Evolutionary conservation across 352 stramenopile genomes (phyloP).

Genomic region (Phytophthora uliginosa): DNA sequence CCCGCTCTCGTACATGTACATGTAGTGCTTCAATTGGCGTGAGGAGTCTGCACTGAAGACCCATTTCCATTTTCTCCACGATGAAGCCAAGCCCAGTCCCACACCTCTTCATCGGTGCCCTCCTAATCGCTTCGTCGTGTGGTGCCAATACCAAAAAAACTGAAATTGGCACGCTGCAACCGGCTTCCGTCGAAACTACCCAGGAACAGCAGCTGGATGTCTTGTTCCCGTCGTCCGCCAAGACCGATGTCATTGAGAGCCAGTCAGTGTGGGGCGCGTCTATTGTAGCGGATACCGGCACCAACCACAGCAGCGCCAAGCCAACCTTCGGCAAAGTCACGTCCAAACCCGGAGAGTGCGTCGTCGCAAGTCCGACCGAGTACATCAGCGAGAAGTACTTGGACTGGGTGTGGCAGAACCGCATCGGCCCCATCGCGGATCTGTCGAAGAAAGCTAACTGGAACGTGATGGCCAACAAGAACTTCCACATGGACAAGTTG

Average conservation of each 20-base stretch:
- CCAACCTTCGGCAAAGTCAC: constrained; percentile 31
- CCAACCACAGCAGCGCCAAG: constrained; percentile 12
- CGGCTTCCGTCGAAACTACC: not conserved
- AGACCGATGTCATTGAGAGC: constrained; percentile 2
- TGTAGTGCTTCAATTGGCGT: too few species aligned
- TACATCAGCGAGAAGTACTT: constrained; percentile 26
- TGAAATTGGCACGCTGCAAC: not conserved
- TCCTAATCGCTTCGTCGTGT: not conserved
- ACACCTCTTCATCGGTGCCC: not conserved
- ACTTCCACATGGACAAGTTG: constrained; percentile 29
- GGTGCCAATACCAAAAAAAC: not conserved
- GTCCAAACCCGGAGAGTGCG: constrained; percentile 19
- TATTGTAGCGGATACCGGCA: constrained; percentile 17
- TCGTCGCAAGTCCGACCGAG: constrained; percentile 9
- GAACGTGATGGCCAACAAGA: constrained; percentile 37
- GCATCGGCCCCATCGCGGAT: constrained; percentile 20
- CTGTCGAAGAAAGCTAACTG: constrained; percentile 15
- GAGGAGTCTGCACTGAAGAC: too few species aligned
- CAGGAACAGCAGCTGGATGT: not conserved
- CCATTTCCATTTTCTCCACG: not conserved
- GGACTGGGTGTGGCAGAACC: constrained; percentile 28
- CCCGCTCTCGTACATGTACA: not conserved
- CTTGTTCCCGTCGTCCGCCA: not conserved
- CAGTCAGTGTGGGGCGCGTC: constrained; percentile 24
- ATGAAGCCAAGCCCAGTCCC: not conserved